These are phyloP conservation scores for Hortiboletus flavorubellus DNA, from an alignment of 768 basidiomycete genomes.

Conservation along the genomic window DNA sequence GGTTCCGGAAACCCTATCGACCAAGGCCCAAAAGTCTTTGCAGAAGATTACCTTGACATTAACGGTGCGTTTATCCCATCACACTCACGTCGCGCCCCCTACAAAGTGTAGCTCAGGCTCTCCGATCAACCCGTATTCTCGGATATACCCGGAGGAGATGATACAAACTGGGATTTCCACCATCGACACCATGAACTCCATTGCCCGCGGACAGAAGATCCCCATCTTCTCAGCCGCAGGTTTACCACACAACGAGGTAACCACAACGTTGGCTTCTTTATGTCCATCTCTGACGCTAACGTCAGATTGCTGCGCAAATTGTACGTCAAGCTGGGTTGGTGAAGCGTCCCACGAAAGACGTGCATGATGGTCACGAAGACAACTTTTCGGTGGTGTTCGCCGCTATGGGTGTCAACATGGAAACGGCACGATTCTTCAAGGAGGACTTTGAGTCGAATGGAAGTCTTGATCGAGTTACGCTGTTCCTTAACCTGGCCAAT, in stretches of 20 bases:
- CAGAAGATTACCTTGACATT: slow-evolving; percentile 98
- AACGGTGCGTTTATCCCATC: slow-evolving; percentile 64
- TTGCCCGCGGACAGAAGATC: slow-evolving; percentile 99
- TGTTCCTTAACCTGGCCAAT: slow-evolving; percentile 98
- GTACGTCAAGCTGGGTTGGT: slow-evolving; percentile 99
- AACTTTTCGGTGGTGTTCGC: slow-evolving; percentile 99
- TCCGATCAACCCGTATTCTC: slow-evolving; percentile 95
- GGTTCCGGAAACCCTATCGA: slow-evolving; percentile 98
- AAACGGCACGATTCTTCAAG: slow-evolving; percentile 99
- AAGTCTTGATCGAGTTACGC: slow-evolving; percentile 92
- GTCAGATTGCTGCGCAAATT: slow-evolving; percentile 97
- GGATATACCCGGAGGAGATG: slow-evolving; percentile 99
- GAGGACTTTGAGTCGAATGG: slow-evolving; percentile 99
- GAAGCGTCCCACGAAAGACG: slow-evolving; percentile 93
- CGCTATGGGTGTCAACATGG: slow-evolving; percentile 99
- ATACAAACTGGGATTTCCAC: slow-evolving; percentile 99
- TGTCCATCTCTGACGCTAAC: slow-evolving; percentile 22
- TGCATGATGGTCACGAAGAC: slow-evolving; percentile 98
- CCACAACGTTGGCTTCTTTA: slow-evolving; percentile 21
- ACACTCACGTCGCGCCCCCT: slow-evolving; percentile 1
- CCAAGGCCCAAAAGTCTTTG: slow-evolving; percentile 97
- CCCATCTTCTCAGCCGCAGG: slow-evolving; percentile 99
- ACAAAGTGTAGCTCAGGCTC: slow-evolving; percentile 57
- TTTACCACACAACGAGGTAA: slow-evolving; percentile 96
- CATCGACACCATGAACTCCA: slow-evolving; percentile 97